Evolutionary conservation across 2,329 filamentous ascomycete species (phyloP), one percentile per base, ranked within the genome.

Genomic region (Penicillium frequentans): DNA sequence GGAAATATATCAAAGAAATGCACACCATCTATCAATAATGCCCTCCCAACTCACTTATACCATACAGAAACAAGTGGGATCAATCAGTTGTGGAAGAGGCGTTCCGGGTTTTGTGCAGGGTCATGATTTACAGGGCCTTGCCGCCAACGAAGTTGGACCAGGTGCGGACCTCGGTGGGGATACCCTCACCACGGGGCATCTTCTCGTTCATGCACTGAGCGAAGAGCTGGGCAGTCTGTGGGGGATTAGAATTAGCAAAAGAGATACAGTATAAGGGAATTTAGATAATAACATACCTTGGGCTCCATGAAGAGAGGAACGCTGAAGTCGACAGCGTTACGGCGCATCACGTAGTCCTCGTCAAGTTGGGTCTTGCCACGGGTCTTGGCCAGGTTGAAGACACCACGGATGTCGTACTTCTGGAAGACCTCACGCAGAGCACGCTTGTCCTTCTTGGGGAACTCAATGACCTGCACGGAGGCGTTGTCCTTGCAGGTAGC

Each of bases 251-350:
- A 13, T 56, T 57, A 63, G 43, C 24, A 29, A 75, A 54, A 54
- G 47, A 26, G 35, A 44, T 54, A 46, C 19, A 23, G 23, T 43
- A 37, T 51, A 56, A 11, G n/a, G 39, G 29, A 23, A 49, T 11
- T 39, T 19, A 14, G 10, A 42, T 23, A 5, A 16, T 24, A 64
- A 75, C 86, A 80, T 82, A 96, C 92, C 88, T 95, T 93, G 54
- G 93, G 91, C 81, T 98, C 93, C 93, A 97, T 97, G 77, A 99
- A 98, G 55, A 99, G 82, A 49, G 95, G 95, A 31, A 98, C 92
- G 67, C 93, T 93, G 75, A 99, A 99, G 79, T 99, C 95, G 55
- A 99, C 95, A 27, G 95, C 95, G 73, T 99, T 99, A 74, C 95
- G 87, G 70, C 95, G 87, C 93, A 98, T 98, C 56, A 99, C 92